These are phyloP conservation scores for Stephanodiscus triporus DNA, from an alignment of 108 stramenopile species.

Conservation along the genomic window DNA sequence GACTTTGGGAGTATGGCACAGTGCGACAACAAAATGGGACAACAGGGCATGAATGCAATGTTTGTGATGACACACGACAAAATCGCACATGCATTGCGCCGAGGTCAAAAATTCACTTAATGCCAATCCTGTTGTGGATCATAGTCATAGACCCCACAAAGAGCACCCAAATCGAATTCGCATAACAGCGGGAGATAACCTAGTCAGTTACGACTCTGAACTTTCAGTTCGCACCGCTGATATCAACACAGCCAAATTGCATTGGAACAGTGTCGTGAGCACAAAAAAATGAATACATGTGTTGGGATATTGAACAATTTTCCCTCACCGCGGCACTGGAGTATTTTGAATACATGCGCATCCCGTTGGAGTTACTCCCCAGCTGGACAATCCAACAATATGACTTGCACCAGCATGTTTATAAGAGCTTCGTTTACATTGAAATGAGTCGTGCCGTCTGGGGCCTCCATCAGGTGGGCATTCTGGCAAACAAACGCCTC, in stretches of 20 bases:
- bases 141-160: neutral
- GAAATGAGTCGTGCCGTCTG: no score
- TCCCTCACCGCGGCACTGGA: neutral
- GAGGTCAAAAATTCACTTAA: neutral
- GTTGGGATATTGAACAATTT: neutral
- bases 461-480: no score
- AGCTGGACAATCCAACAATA: no score
- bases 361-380: no score
- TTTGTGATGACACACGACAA: neutral
- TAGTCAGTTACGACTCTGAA: slow-evolving; percentile 17
- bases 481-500: no score
- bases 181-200: slow-evolving; percentile 46
- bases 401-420: no score
- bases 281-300: neutral
- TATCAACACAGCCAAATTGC: slow-evolving; percentile 39
- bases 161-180: neutral
- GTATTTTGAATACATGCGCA: no score
- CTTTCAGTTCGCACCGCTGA: slow-evolving; percentile 25
- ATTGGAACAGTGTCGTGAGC: slow-evolving; percentile 57
- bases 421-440: no score
- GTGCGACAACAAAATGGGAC: neutral
- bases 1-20: neutral
- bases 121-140: neutral
- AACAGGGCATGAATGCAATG: neutral
- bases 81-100: neutral